Evolutionary conservation across 2,329 filamentous ascomycete genomes (phyloP), one percentile per base, ranked within the genome.

Genomic region (Plenodomus biglobosus): DNA sequence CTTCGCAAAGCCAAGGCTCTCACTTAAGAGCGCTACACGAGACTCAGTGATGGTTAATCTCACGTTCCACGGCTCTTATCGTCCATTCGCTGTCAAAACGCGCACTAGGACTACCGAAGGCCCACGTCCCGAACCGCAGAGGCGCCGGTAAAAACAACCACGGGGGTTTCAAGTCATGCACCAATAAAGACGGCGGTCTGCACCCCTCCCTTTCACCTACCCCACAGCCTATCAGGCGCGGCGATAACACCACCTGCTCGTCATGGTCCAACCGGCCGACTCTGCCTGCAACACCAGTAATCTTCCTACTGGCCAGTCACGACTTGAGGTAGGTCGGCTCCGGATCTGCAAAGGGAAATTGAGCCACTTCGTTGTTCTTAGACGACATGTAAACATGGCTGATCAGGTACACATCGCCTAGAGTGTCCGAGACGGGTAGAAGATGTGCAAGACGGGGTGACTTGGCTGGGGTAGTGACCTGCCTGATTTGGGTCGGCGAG

Each of bases 201-300:
- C 58, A 54, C 34, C 38, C 32, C 46, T 49, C 30, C 32, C 36
- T 48, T 32, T 44, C 18, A n/a, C n/a, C 48, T 32, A 48, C 52
- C 50, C 49, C 35, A 37, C 54, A 34, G 35, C 65, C 64, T 68
- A 69, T 68, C 49, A 57, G 38, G 55, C 38, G 35, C 46, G 40
- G 50, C 52, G 61, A 66, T 66, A 65, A 64, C 62, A 49, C 48
- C 65, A 68, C 59, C 53, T 59, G 56, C 44, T 42, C 48, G 53
- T 22, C 19, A 40, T 10, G 35, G 15, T 18, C 13, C 46, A 48
- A 48, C 43, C 50, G 40, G 22, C 46, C 37, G 37, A 50, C 46
- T 56, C 40, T 53, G 35, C 34, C 41, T 49, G 51, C 47, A 54
- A 54, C 57, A 46, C 40, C 27, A 37, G 53, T 52, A 55, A 64